Percentiles rank a stretch among this genome's conserved stretches.
Conservation (phyloP, 768 basidiomycete genomes). For the Naganishia vaughanmartiniae region DNA sequence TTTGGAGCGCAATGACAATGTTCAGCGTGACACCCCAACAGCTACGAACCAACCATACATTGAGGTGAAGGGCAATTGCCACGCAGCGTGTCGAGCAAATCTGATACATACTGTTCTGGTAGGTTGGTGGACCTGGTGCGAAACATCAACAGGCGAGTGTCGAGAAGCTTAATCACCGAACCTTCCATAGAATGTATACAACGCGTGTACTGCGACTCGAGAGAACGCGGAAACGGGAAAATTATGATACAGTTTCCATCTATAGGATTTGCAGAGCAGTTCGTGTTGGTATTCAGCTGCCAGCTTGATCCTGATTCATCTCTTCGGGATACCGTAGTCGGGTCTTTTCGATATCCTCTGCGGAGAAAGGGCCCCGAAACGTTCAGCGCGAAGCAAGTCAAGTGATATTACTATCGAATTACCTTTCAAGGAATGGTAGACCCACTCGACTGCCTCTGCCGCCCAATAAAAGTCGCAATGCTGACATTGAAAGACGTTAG, state of each 20-base stretch:
- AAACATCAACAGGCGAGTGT: too few species aligned
- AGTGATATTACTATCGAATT: constrained; percentile 25
- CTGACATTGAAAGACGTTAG: constrained; percentile 26
- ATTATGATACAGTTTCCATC: constrained; percentile 10
- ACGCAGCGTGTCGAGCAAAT: too few species aligned
- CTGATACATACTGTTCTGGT: too few species aligned
- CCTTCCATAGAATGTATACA: not conserved
- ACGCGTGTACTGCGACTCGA: constrained; percentile 2
- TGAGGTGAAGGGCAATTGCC: too few species aligned
- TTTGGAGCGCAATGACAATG: too few species aligned
- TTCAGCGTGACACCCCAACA: too few species aligned
- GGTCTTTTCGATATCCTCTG: constrained; percentile 55
- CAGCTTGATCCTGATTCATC: constrained; percentile 22
- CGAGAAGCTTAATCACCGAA: too few species aligned
- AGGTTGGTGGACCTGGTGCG: too few species aligned
- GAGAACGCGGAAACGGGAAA: not conserved
- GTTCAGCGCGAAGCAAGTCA: not conserved
- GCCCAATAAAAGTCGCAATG: constrained; percentile 54
- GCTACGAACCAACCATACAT: too few species aligned
- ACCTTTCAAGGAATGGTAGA: constrained; percentile 51
- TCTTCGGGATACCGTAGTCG: constrained; percentile 53
- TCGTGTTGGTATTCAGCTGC: not conserved
- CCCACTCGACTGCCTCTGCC: constrained; percentile 57
- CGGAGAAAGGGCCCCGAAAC: not conserved
- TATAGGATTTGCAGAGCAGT: not conserved